Evolutionary conservation across 192 early-diverging fungal genomes (phyloP).

Genomic region (Chytriomyces sp.): DNA sequence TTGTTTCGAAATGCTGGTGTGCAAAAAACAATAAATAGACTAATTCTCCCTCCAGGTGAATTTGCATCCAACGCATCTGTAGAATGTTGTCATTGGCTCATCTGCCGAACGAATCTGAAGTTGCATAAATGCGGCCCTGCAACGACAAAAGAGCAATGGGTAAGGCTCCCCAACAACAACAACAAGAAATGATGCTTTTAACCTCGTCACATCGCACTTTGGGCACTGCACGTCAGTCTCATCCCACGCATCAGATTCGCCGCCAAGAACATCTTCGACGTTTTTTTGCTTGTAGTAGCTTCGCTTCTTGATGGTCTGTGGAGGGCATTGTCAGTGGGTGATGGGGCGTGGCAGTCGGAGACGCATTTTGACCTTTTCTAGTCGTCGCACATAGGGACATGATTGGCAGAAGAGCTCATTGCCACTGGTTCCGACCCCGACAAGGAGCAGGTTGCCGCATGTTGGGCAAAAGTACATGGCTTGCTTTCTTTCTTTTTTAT

Average conservation of each 20-base stretch:
- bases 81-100: slow-evolving; percentile 94
- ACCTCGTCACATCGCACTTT: slow-evolving; percentile 50
- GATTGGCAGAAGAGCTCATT: slow-evolving; percentile 80
- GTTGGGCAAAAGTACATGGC: slow-evolving; percentile 87
- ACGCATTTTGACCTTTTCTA: slow-evolving; percentile 52
- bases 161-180: not conserved
- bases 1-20: not conserved
- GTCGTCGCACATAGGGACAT: slow-evolving; percentile 84
- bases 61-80: slow-evolving; percentile 48
- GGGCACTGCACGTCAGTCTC: slow-evolving; percentile 58
- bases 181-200: not conserved
- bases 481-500: slow-evolving; percentile 24
- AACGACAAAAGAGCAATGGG: slow-evolving; percentile 64
- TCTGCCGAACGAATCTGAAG: slow-evolving; percentile 94
- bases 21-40: not conserved
- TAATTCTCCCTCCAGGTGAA: slow-evolving; percentile 39
- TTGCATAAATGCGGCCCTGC: slow-evolving; percentile 72
- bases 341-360: not conserved
- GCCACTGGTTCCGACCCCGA: slow-evolving; percentile 63
- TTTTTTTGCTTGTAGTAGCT: slow-evolving; percentile 78
- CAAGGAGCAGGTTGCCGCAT: slow-evolving; percentile 84
- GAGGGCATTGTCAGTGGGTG: not conserved
- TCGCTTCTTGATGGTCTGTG: slow-evolving; percentile 60
- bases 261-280: slow-evolving; percentile 93
- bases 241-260: slow-evolving; percentile 88